Evolutionary conservation across 805 yeast genomes (phyloP), one percentile per base, ranked within the genome.

Genomic region (Peterozyma xylosa): DNA sequence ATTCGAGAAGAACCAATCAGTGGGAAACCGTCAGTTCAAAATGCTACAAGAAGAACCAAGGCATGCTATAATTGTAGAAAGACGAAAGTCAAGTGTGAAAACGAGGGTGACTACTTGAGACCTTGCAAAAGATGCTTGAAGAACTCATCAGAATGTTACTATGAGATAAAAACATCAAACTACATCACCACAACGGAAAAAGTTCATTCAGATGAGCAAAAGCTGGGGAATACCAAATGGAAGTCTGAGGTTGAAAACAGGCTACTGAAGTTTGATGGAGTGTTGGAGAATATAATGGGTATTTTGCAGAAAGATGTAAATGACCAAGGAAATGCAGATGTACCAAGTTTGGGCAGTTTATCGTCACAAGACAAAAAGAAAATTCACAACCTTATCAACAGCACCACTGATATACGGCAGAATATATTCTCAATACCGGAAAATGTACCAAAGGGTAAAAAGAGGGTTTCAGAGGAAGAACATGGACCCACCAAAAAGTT

Each of bases 1-100:
- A 21, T 21, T 21, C 27, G 27, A 21, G 27, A 21, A 5, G 27
- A 21, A 21, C 27, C 27, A 21, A 21, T 17, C 15, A n/a, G 4
- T 15, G 16, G n/a, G 14, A 35, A 27, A 11, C 43, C 33, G 11
- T 21, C 15, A 3, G 33, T 29, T 9, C 3, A 29, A 5, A 13
- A 17, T 13, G 39, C 21, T 30, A 2, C 39, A 5, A 62, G 57
- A 43, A 49, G 71, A 38, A 59, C 59, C 33, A 79, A 75, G 53
- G 87, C 88, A 3, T 82, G 89, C 57, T 67, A 76, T 18, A 68
- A 70, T 51, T 82, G 89, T 56, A 71, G 84, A 45, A 67, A 67
- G 53, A 68, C 82, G 17, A 82, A 82, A 58, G 80, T 81, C 27
- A 78, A 72, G 57, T 82, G 89, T 52, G 70, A 69, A 34, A 78